Percentiles rank a stretch among this genome's conserved stretches.
These are phyloP conservation scores for Fusarium drepaniforme DNA, from an alignment of 2,329 filamentous ascomycete species.

Conservation along the genomic window DNA sequence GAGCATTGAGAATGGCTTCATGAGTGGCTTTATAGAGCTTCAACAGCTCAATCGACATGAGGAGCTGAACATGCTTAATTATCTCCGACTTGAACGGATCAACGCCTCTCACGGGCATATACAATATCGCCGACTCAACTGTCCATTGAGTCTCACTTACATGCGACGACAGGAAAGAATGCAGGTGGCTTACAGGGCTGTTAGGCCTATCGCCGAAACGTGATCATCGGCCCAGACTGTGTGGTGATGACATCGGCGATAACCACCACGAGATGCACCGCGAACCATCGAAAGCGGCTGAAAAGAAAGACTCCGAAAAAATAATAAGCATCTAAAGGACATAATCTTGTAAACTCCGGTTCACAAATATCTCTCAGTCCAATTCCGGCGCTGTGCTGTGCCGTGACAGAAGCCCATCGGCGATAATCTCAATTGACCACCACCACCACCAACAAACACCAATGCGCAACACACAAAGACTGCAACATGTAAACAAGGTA, in stretches of 20 bases:
- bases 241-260: conserved; percentile 23
- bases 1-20: neutral
- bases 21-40: neutral
- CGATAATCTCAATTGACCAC: neutral
- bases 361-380: neutral
- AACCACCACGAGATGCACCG: neutral
- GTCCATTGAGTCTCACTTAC: neutral
- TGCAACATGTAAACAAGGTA: neutral
- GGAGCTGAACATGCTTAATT: neutral
- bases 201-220: conserved; percentile 28
- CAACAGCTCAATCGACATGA: neutral
- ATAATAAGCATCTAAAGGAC: neutral
- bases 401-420: neutral
- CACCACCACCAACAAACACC: neutral
- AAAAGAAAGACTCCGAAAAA: neutral
- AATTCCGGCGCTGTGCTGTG: neutral
- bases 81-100: neutral
- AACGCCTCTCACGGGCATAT: neutral
- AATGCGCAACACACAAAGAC: neutral
- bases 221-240: neutral
- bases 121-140: conserved; percentile 15
- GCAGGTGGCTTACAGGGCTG: neutral
- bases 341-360: neutral
- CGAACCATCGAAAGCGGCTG: neutral
- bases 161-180: neutral